phyloP scores from a whole-genome alignment of 257 asterid genomes.

The Solanum stenotomum region DNA sequence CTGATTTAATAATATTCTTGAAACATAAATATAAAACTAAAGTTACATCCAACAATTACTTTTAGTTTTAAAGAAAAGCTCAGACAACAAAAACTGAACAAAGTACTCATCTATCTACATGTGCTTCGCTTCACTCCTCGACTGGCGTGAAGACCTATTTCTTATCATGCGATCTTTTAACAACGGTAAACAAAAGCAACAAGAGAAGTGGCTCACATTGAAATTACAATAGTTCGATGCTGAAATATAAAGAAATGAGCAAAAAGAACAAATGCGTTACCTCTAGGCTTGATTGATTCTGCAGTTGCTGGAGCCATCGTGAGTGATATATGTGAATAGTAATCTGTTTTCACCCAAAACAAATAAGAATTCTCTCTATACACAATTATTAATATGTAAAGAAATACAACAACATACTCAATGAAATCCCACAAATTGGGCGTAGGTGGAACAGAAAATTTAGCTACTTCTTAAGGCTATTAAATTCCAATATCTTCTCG shows the following conservation, averaged over 20 bases:
- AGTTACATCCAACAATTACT: background rate
- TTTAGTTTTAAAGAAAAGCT: background rate
- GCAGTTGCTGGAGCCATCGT: constrained; percentile 6
- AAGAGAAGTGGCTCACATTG: background rate
- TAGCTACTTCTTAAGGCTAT: background rate
- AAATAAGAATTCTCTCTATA: background rate
- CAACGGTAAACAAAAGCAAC: background rate
- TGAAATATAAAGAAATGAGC: background rate
- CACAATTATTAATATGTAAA: background rate
- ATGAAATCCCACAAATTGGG: too few relatives aligned
- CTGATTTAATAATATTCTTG: background rate
- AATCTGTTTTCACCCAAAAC: constrained; percentile 2
- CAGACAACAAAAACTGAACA: background rate
- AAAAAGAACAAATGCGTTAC: background rate
- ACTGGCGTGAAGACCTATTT: background rate
- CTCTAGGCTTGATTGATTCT: constrained; percentile 8
- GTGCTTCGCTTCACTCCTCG: background rate
- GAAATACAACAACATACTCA: too few relatives aligned
- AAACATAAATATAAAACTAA: background rate
- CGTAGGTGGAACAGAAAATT: background rate
- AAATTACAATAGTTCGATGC: background rate
- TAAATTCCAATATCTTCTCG: background rate
- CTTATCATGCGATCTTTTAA: background rate
- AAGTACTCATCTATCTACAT: background rate
- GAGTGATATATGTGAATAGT: background rate